A percentile compares a stretch with the other conserved stretches of the same genome.
These are phyloP conservation scores for Orbilia brochopaga DNA, from an alignment of 2,329 filamentous ascomycete genomes.

Conservation along the genomic window DNA sequence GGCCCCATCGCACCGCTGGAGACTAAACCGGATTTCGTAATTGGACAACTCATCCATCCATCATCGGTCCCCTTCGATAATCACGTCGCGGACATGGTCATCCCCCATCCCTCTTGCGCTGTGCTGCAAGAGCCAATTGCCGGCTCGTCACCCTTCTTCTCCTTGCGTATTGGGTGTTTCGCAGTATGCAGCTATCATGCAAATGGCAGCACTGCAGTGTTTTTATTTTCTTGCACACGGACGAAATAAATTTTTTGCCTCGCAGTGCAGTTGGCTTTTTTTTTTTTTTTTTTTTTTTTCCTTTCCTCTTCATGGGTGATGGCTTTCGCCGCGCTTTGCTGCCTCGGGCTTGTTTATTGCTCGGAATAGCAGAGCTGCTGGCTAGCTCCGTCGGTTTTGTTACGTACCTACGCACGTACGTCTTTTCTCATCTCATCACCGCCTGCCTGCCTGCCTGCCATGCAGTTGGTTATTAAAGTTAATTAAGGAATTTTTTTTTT, in stretches of 20 bases:
- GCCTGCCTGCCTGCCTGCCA: constrained; percentile 13
- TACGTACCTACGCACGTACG: background rate
- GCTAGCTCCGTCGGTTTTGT: background rate
- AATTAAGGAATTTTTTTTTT: constrained; percentile 12
- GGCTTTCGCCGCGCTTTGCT: too few relatives aligned
- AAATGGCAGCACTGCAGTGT: constrained; percentile 18
- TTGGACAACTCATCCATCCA: constrained; percentile 51
- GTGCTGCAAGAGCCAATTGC: constrained; percentile 35
- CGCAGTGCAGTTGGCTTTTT: too few relatives aligned
- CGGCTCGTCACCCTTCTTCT: constrained; percentile 35
- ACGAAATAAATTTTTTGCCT: too few relatives aligned
- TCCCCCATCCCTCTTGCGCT: constrained; percentile 38
- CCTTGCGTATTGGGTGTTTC: constrained; percentile 42
- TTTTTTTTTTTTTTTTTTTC: constrained; percentile 18
- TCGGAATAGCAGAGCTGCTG: constrained; percentile 2
- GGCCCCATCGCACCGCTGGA: constrained; percentile 15
- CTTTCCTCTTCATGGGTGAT: too few relatives aligned
- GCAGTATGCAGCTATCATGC: constrained; percentile 49
- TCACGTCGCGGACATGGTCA: constrained; percentile 37
- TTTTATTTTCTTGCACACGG: too few relatives aligned
- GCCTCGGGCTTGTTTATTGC: constrained; percentile 26
- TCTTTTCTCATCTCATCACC: constrained; percentile 49
- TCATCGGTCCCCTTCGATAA: constrained; percentile 31
- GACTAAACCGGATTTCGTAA: constrained; percentile 46
- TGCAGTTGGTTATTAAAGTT: background rate